phyloP scores from a whole-genome alignment of 1,284 basidiomycete genomes.

The Trichosporon asahii region DNA sequence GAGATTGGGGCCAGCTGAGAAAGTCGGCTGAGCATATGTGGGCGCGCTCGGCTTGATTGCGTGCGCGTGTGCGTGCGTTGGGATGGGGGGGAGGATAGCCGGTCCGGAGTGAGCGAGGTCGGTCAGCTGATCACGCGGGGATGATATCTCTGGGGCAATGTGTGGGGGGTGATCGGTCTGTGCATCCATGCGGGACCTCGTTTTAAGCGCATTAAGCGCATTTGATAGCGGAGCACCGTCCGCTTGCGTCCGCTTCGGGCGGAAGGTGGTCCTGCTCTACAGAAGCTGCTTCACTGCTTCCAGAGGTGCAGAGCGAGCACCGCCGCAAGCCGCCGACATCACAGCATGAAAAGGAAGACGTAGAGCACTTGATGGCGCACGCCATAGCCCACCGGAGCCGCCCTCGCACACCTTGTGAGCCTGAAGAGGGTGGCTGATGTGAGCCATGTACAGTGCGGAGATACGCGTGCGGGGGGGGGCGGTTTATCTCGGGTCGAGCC shows the following conservation, averaged over 20 bases:
- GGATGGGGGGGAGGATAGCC: not conserved
- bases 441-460: not conserved
- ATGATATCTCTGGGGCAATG: not conserved
- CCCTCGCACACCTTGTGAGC: no score
- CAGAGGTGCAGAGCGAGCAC: no score
- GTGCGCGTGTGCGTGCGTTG: not conserved
- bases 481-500: not conserved
- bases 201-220: not conserved
- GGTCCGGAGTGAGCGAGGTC: not conserved
- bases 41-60: no score
- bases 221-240: not conserved
- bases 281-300: no score
- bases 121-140: not conserved
- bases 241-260: not conserved
- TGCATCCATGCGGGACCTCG: not conserved
- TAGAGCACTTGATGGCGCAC: no score
- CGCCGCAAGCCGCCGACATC: not conserved
- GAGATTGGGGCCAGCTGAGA: not conserved
- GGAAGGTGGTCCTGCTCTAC: no score
- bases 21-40: not conserved
- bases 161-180: not conserved
- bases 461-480: not conserved
- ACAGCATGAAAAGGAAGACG: no score
- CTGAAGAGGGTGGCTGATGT: not conserved
- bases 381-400: no score